A percentile compares a stretch with the other conserved stretches of the same genome.
Evolutionary conservation across 148 eudicot genomes (phyloP).

Genomic region (Chenopodium album): DNA sequence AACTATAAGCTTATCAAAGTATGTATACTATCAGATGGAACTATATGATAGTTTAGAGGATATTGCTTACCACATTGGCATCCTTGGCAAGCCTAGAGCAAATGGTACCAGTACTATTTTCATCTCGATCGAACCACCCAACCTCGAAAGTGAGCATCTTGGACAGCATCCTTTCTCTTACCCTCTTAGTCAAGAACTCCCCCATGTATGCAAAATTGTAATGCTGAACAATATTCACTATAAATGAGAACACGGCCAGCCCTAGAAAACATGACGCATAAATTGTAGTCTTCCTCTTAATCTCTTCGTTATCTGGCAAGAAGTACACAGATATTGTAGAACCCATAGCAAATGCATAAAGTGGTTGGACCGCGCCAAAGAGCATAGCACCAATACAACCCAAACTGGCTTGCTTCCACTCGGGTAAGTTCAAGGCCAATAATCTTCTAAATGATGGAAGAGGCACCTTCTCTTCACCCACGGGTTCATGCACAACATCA

Average conservation of each 20-base stretch:
- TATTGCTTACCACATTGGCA: conserved; percentile 80
- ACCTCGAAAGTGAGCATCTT: conserved; percentile 77
- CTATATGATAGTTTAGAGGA: too few species aligned
- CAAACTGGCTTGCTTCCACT: conserved; percentile 64
- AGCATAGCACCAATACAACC: conserved; percentile 59
- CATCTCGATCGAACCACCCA: conserved; percentile 87
- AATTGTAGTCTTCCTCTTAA: conserved; percentile 48
- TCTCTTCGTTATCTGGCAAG: conserved; percentile 44
- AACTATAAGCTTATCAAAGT: not conserved
- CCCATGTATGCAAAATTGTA: conserved; percentile 85
- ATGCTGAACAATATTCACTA: conserved; percentile 59
- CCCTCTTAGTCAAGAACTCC: conserved; percentile 77
- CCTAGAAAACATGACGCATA: conserved; percentile 61
- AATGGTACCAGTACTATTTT: conserved; percentile 74
- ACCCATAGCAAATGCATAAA: conserved; percentile 69
- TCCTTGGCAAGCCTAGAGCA: conserved; percentile 89
- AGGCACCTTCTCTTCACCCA: not conserved
- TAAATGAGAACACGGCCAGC: conserved; percentile 59
- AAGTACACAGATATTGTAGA: conserved; percentile 75
- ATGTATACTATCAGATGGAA: not conserved
- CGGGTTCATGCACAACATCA: not conserved
- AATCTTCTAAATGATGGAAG: conserved; percentile 67
- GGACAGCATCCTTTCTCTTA: conserved; percentile 69
- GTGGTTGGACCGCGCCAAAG: conserved; percentile 75
- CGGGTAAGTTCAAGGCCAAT: conserved; percentile 65